phyloP scores from a whole-genome alignment of 352 stramenopile genomes.

The Globisporangium yorkense region DNA sequence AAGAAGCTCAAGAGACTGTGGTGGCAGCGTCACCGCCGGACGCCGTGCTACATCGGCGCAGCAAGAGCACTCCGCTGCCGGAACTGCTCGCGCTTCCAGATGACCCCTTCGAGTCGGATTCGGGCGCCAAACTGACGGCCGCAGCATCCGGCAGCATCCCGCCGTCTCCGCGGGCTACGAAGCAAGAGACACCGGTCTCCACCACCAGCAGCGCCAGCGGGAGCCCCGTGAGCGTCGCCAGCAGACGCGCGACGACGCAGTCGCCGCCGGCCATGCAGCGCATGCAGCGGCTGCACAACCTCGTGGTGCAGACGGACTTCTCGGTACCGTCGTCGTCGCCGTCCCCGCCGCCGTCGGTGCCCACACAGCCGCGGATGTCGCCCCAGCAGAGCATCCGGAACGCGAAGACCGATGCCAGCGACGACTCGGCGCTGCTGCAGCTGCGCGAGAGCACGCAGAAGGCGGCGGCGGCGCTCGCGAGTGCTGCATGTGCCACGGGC shows the following conservation, averaged over 20 bases:
- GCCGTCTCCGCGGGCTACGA: neutral
- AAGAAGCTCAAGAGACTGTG: neutral
- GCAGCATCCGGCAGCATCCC: neutral
- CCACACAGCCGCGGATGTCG: neutral
- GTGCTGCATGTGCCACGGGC: too few relatives aligned
- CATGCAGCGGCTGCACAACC: conserved; percentile 28
- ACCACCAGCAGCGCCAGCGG: neutral
- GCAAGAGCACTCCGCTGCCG: conserved; percentile 1
- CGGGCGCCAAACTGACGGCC: neutral
- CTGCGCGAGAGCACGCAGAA: neutral
- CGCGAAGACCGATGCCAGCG: neutral
- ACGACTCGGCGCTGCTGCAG: conserved; percentile 2
- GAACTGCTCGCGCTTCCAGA: neutral
- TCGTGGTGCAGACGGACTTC: conserved; percentile 28
- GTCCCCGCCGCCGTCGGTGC: neutral
- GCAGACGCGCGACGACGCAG: conserved; percentile 5
- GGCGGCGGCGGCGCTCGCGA: neutral
- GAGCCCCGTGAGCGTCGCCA: neutral
- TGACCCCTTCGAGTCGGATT: neutral
- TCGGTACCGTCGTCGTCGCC: neutral
- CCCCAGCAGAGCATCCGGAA: neutral
- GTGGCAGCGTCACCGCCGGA: neutral
- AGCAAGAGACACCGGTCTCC: neutral
- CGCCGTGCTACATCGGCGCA: neutral
- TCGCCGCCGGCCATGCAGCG: conserved; percentile 26